These are phyloP conservation scores for Amanita phalloides DNA, from an alignment of 768 basidiomycete genomes.

Conservation along the genomic window DNA sequence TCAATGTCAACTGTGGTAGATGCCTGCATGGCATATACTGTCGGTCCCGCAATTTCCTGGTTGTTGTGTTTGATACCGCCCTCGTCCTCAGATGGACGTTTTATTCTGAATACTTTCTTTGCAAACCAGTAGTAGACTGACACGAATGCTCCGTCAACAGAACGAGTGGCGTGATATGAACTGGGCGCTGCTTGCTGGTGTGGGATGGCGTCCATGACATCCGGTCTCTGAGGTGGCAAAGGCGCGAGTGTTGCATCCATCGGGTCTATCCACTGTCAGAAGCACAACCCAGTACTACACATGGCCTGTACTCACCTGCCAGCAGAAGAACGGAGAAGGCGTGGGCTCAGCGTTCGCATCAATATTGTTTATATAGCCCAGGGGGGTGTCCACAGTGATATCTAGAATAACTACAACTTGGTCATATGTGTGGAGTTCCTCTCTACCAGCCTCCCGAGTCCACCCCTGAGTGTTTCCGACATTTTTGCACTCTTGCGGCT, in stretches of 20 bases:
- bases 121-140: background rate
- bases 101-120: background rate
- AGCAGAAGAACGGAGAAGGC: background rate
- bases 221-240: background rate
- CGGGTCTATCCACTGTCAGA: background rate
- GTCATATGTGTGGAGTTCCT: background rate
- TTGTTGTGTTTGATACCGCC: background rate
- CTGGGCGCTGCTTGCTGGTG: background rate
- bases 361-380: background rate
- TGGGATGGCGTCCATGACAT: background rate
- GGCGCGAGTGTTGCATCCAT: background rate
- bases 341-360: background rate
- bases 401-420: constrained; percentile 1
- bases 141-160: background rate
- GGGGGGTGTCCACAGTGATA: background rate
- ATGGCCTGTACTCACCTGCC: background rate
- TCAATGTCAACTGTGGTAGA: background rate
- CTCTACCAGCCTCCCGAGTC: background rate
- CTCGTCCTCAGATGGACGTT: background rate
- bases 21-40: background rate
- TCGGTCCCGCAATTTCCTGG: background rate
- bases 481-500: constrained; percentile 37
- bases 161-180: background rate
- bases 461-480: background rate
- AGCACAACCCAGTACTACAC: too few relatives aligned